Evolutionary conservation across 495 filamentous ascomycete species (phyloP).

Genomic region (Baudoinia panamericana): DNA sequence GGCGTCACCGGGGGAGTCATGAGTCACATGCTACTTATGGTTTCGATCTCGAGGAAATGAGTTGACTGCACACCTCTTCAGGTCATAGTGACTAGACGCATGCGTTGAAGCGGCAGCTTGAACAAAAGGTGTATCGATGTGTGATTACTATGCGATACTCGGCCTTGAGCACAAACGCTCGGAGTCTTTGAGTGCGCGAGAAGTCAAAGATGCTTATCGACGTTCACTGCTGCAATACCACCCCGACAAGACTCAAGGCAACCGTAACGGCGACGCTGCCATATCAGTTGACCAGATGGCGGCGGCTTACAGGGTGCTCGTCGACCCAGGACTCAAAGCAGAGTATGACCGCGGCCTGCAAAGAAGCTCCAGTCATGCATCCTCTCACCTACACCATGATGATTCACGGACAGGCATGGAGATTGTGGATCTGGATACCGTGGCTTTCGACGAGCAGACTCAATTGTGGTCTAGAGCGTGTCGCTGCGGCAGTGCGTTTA

Average conservation of each 20-base stretch:
- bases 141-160: constrained; percentile 43
- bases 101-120: too few relatives aligned
- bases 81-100: too few relatives aligned
- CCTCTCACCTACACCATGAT: too few relatives aligned
- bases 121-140: too few relatives aligned
- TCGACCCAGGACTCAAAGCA: constrained; percentile 40
- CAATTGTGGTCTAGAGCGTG: constrained; percentile 54
- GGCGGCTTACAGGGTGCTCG: constrained; percentile 58
- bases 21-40: too few relatives aligned
- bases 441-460: constrained; percentile 38
- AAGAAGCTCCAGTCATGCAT: background rate
- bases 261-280: background rate
- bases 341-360: constrained; percentile 47
- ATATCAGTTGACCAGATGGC: constrained; percentile 65
- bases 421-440: constrained; percentile 70
- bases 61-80: too few relatives aligned
- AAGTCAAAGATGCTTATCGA: constrained; percentile 65
- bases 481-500: constrained; percentile 69
- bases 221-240: constrained; percentile 65
- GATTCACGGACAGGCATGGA: constrained; percentile 59
- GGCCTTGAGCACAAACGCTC: constrained; percentile 28
- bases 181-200: constrained; percentile 23
- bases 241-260: constrained; percentile 52
- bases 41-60: too few relatives aligned
- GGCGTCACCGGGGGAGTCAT: too few relatives aligned